Base-by-base conservation (phyloP, 1,139 yeast species). In the Pneumocystis murina region DNA sequence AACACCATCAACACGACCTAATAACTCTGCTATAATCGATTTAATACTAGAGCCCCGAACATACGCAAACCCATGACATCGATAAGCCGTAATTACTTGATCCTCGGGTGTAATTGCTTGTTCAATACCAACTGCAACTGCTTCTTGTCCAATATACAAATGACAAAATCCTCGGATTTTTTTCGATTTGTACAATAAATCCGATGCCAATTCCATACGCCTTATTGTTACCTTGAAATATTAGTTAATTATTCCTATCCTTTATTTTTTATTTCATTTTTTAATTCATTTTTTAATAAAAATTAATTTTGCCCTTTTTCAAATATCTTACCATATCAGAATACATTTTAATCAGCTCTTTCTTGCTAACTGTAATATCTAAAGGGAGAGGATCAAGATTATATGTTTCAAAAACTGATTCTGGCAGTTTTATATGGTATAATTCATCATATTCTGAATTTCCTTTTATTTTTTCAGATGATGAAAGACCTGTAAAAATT, bases 151-250 rank as follows among this genome's bases (percentile, higher is more conserved):
- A 68, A 88, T 91, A n/a, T 96, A 88, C 79, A 94, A 83, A 78
- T 92, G 98, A 79, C 98, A 69, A 85, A 92, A 92, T 70, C 98
- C 98, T 79, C 97, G 84, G 74, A 92, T 91, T 80, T 92, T 90
- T 82, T 92, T 92, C 73, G 97, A 96, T 81, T 92, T 92, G 82
- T 92, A 92, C 70, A 94, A 80, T 48, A 97, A 97, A 75, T 92
- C 98, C 66, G 97, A 84, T 54, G 97, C 96, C 96, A 92, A 91
- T 79, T 92, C 98, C 92, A 92, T 85, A 78, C 98, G 87, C 81
- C 98, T 84, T 74, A 66, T 63, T 28, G 67, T 35, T 16, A 61
- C 64, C 62, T 65, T 24, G 4, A 41, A n/a, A 8, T 35, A 55
- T 16, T 38, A 10, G 24, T 24, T 5, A 4, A 33, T 5, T 33